Base-by-base conservation (phyloP, 2,329 filamentous ascomycete species). In the Exserohilum turcica region DNA sequence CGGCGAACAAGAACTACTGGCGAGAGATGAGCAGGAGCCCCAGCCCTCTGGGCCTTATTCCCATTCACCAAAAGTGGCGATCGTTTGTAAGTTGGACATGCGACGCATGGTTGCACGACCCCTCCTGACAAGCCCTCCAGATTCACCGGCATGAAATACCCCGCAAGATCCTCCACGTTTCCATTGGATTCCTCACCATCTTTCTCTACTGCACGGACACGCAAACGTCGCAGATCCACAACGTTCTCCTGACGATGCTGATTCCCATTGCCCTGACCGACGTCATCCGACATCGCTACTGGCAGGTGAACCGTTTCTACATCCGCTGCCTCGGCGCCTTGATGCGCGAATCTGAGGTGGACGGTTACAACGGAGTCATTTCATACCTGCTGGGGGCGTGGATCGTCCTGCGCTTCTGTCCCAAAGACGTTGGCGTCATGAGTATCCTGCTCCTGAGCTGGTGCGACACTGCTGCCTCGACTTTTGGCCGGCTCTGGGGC, bases 391-490 rank as follows among this genome's bases (percentile, higher is more conserved):
- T 97, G 6, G 94, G 94, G 51, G 88, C 92, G 24, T 97, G 92
- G 86, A 82, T 87, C 28, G 91, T 93, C 13, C 84, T 97, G 61
- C 85, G 85, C 63, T 91, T 91, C 73, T 91, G 95, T 74, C 91
- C 92, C 59, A 99, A 97, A 78, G 94, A 99, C 67, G 84, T 99
- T 19, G 92, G 88, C 6, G 88, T 96, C 43, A 88, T 97, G 80
- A 87, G 89, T 56, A 89, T 97, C 37, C 80, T 99, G 66, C 83
- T 99, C 35, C 84, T 99, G 19, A 95, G 90, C 70, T 99, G 94
- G 94, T 99, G 94, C 76, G 94, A 99, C 74, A 97, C 94, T 1
- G 94, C 94, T 31, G 94, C 94, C 44, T 94, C 89, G 71, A 99
- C 94, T 0, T 92, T 99, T 70, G 94, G 94, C 47, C 85, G 94